Conservation (phyloP, 495 filamentous ascomycete genomes). For the Podospora comata region DNA sequence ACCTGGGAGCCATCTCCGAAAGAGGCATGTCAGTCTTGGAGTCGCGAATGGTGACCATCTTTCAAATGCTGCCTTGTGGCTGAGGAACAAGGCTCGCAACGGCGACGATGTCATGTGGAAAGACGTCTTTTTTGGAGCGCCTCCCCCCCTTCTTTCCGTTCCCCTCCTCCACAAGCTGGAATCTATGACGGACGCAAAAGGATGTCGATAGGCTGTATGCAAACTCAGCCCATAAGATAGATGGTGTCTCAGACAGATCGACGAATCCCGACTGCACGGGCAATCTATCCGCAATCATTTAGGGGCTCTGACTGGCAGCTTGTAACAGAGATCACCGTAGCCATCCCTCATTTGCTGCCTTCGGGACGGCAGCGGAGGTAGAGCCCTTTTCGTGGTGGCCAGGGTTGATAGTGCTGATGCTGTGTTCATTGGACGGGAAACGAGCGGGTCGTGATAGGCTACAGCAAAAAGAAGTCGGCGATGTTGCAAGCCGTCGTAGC, state of each 20-base stretch:
- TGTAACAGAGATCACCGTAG: background rate
- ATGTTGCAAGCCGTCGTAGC: background rate
- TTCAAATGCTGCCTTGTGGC: conserved; percentile 17
- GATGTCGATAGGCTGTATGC: background rate
- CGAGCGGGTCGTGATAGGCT: conserved; percentile 8
- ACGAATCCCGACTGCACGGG: background rate
- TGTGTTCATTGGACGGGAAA: background rate
- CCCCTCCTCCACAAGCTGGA: background rate
- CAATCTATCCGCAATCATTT: background rate
- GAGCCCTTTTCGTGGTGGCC: background rate
- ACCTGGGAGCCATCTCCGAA: background rate
- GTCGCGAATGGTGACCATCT: conserved; percentile 1
- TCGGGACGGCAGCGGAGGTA: background rate
- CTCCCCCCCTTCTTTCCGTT: background rate
- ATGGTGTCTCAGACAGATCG: conserved; percentile 9
- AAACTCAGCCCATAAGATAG: background rate
- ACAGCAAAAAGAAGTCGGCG: background rate
- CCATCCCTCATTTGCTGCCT: background rate
- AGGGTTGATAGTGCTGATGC: conserved; percentile 1
- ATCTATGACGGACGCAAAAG: background rate
- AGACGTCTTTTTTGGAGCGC: background rate
- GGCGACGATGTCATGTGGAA: background rate
- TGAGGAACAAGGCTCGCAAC: background rate
- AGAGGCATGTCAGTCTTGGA: conserved; percentile 11
- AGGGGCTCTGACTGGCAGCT: background rate